Evolutionary conservation across 495 filamentous ascomycete species (phyloP), one percentile per base, ranked within the genome.

Genomic region (Lichenothelia convexa): DNA sequence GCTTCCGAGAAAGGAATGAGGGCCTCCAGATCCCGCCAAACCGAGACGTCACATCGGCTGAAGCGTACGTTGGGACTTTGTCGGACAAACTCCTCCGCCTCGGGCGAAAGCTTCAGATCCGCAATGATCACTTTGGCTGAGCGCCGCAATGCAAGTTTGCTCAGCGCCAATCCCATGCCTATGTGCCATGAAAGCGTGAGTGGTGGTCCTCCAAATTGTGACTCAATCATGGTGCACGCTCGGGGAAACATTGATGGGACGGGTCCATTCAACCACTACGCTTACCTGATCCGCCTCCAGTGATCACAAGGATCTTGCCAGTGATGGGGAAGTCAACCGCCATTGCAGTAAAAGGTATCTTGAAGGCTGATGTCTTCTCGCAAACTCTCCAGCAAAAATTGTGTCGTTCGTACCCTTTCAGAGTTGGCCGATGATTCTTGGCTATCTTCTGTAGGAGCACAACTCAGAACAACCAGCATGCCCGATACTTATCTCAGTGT

Each of bases 11-110:
- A 30, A n/a, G 32, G 34, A 7, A 57, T 42, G 22, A 60, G 36
- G 11, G 45, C 38, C 21, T 46, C 20, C 3, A 60, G 44, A 6
- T 53, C 34, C 4, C 37, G 35, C 44, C 58, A 52, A 21, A 52
- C 39, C 5, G 53, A 39, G 7, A 60, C 57, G 39, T 61, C 55
- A 24, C 46, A 52, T 33, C 45, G 42, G 18, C 37, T 23, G 41
- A 59, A 61, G 17, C 46, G 18, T 16, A 50, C 46, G 22, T 34
- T 36, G 1, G 1, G n/a, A 31, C 34, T 22, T 12, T 20, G 16
- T 34, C 43, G 35, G 39, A 51, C 24, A 19, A 49, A 43, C 13
- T 45, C 23, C 18, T 45, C 38, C 9, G 45, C 57, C 21, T 51
- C 48, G 1, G 41, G 17, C 1, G 43, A 48, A 8, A 57, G 38